Evolutionary conservation across 2,329 filamentous ascomycete species (phyloP).

Genomic region (Corynespora cassiicola): DNA sequence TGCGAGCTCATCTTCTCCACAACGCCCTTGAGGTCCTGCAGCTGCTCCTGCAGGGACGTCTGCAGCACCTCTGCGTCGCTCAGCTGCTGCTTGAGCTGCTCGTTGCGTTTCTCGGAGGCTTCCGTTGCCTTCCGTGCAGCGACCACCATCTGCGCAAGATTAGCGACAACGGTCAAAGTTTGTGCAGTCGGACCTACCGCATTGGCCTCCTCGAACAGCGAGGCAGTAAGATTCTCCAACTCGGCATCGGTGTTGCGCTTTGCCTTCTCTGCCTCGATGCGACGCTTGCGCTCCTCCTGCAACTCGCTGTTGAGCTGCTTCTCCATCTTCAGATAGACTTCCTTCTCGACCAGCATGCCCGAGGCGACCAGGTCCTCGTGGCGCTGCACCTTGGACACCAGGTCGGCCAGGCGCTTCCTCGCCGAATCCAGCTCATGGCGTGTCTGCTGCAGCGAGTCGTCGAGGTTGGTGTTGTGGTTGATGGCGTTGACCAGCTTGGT

Average conservation of each 20-base stretch:
- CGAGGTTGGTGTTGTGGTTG: slow-evolving; percentile 91
- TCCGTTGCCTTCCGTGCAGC: slow-evolving; percentile 86
- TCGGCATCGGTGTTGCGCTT: slow-evolving; percentile 93
- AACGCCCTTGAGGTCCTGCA: slow-evolving; percentile 87
- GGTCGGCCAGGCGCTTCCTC: slow-evolving; percentile 67
- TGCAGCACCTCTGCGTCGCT: slow-evolving; percentile 86
- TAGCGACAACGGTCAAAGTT: slow-evolving; percentile 11
- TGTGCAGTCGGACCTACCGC: slow-evolving; percentile 58
- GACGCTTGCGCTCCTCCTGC: slow-evolving; percentile 48
- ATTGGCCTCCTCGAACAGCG: slow-evolving; percentile 97
- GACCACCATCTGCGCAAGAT: slow-evolving; percentile 76
- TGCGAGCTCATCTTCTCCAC: slow-evolving; percentile 85
- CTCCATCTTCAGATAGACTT: slow-evolving; percentile 68
- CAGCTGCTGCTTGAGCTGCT: slow-evolving; percentile 84
- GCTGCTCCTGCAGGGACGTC: slow-evolving; percentile 89
- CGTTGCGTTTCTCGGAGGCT: slow-evolving; percentile 79
- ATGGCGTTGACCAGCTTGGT: slow-evolving; percentile 97
- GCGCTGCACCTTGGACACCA: slow-evolving; percentile 74
- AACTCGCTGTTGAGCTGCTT: slow-evolving; percentile 49
- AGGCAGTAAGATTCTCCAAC: slow-evolving; percentile 86
- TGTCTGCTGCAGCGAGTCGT: slow-evolving; percentile 83
- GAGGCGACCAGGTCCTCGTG: slow-evolving; percentile 73
- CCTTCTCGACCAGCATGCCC: slow-evolving; percentile 77
- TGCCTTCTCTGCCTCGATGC: slow-evolving; percentile 60
- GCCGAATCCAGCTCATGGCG: slow-evolving; percentile 82